phyloP scores from a whole-genome alignment of 352 stramenopile genomes.

The Globisporangium ultimum region DNA sequence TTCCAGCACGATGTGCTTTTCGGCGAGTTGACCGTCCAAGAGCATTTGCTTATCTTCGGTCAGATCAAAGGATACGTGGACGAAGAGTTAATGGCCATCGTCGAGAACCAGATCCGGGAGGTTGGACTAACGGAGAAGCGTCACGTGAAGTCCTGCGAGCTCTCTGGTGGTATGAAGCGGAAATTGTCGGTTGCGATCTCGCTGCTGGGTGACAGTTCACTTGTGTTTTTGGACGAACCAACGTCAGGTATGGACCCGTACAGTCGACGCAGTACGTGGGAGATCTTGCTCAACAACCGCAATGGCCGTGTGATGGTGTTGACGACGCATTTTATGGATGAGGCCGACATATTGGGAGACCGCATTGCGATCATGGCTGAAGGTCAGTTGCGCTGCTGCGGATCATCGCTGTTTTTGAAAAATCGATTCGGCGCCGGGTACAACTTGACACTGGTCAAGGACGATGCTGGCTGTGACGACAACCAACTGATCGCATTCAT shows the following conservation, averaged over 20 bases:
- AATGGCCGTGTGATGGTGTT: slow-evolving; percentile 78
- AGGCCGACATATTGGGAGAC: slow-evolving; percentile 84
- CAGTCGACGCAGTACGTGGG: slow-evolving; percentile 89
- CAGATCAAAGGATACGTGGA: slow-evolving; percentile 83
- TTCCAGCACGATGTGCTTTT: slow-evolving; percentile 97
- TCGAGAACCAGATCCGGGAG: slow-evolving; percentile 56
- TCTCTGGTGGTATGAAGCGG: slow-evolving; percentile 94
- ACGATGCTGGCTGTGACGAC: slow-evolving; percentile 22
- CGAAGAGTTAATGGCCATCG: slow-evolving; percentile 16
- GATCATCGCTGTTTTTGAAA: slow-evolving; percentile 88
- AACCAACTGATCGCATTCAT: slow-evolving; percentile 34
- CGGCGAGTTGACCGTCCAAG: slow-evolving; percentile 91
- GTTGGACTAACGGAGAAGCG: slow-evolving; percentile 90
- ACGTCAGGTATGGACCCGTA: slow-evolving; percentile 96
- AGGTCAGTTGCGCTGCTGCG: slow-evolving; percentile 69
- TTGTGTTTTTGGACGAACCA: slow-evolving; percentile 91
- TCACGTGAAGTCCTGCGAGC: slow-evolving; percentile 42
- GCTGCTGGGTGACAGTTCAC: slow-evolving; percentile 91
- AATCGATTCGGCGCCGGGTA: slow-evolving; percentile 92
- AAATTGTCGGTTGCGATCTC: slow-evolving; percentile 95
- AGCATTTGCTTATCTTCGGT: slow-evolving; percentile 94
- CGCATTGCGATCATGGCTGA: slow-evolving; percentile 85
- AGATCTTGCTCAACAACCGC: slow-evolving; percentile 63
- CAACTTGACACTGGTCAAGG: slow-evolving; percentile 66
- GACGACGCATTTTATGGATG: slow-evolving; percentile 95